A percentile compares a stretch with the other conserved stretches of the same genome.
Conservation (phyloP, 1,139 yeast species). For the Trichomonascaceae sp. region DNA sequence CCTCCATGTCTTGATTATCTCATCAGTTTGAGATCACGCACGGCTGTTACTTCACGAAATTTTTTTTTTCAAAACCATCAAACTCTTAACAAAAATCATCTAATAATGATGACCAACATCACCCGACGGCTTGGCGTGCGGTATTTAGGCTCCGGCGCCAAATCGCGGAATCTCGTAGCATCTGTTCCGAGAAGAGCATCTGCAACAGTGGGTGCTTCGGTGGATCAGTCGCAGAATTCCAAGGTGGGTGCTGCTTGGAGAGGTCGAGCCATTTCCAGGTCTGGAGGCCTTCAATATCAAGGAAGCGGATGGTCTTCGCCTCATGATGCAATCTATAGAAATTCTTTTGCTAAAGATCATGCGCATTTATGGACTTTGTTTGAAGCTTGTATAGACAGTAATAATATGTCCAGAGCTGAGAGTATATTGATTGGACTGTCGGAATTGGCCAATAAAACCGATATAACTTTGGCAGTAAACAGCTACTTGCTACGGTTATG, state of each 20-base stretch:
- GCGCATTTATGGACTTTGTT: slow-evolving; percentile 67
- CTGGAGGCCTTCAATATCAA: slow-evolving; percentile 3
- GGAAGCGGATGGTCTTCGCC: slow-evolving; percentile 32
- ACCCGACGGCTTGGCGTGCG: background rate
- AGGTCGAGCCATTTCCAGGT: slow-evolving; percentile 4
- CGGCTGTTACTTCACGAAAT: background rate
- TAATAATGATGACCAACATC: background rate
- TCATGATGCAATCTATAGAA: slow-evolving; percentile 28
- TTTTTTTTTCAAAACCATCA: background rate
- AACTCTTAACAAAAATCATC: background rate
- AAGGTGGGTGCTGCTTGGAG: slow-evolving; percentile 4
- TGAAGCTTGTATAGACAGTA: slow-evolving; percentile 71
- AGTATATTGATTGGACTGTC: slow-evolving; percentile 55
- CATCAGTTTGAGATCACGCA: background rate
- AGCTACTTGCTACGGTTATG: slow-evolving; percentile 44
- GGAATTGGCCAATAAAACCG: slow-evolving; percentile 37
- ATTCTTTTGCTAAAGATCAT: slow-evolving; percentile 40
- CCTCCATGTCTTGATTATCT: background rate
- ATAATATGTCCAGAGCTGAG: slow-evolving; percentile 67
- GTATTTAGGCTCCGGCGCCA: background rate
- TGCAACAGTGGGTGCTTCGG: slow-evolving; percentile 1
- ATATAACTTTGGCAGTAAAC: slow-evolving; percentile 42
- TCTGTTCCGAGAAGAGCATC: slow-evolving; percentile 1
- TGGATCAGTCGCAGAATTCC: slow-evolving; percentile 1
- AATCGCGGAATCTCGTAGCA: background rate